These are phyloP conservation scores for Rhodotorula sp. DNA, from an alignment of 1,284 basidiomycete species.

Conservation along the genomic window DNA sequence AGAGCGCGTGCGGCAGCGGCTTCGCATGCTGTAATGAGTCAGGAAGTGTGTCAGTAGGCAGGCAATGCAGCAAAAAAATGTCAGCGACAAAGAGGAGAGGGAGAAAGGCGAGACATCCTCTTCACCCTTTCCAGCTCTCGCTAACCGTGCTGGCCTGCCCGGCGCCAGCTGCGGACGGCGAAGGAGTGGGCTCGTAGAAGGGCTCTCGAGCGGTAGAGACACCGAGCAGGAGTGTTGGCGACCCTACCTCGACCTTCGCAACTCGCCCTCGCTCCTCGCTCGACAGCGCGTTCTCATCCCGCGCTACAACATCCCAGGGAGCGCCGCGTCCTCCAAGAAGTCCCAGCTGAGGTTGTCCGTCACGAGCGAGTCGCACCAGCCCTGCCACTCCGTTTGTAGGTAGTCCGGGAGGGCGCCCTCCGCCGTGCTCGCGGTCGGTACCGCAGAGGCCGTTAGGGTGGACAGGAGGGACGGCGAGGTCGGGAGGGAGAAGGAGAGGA, in stretches of 20 bases:
- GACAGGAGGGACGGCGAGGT: neutral
- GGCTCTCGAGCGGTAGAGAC: too few relatives aligned
- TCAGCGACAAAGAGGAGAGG: too few relatives aligned
- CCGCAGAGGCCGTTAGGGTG: neutral
- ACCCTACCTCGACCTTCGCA: neutral
- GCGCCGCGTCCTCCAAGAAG: neutral
- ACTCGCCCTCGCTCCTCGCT: neutral
- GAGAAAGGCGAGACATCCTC: too few relatives aligned
- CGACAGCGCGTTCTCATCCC: neutral
- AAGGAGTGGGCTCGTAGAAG: too few relatives aligned
- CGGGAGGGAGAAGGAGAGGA: neutral
- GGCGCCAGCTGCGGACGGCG: too few relatives aligned
- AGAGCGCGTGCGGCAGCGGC: too few relatives aligned
- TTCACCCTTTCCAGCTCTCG: too few relatives aligned
- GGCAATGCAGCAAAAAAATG: too few relatives aligned
- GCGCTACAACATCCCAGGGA: neutral
- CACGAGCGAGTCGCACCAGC: constrained; percentile 6
- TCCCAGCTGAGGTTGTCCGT: neutral
- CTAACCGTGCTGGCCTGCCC: too few relatives aligned
- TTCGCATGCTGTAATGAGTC: too few relatives aligned
- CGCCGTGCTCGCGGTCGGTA: neutral
- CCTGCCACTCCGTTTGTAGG: constrained; percentile 6
- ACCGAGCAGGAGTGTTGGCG: too few relatives aligned
- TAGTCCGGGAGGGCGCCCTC: neutral
- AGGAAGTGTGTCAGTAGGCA: too few relatives aligned